Base-by-base conservation (phyloP, 495 filamentous ascomycete genomes). In the Lichina pygmaea region DNA sequence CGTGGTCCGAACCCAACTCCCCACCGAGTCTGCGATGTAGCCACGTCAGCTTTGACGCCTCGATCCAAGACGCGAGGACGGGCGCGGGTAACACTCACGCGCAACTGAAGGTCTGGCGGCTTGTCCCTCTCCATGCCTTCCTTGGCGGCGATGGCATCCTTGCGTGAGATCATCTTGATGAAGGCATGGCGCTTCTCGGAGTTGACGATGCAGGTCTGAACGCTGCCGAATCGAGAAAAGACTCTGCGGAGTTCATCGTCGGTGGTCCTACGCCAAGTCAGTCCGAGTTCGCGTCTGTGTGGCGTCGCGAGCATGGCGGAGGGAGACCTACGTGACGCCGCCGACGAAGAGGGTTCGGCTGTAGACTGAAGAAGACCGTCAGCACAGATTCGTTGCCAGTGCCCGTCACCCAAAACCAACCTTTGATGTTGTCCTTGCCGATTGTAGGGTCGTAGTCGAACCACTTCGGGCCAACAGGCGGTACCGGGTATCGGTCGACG, bases 201-300 rank as follows among this genome's bases (percentile, higher is more conserved):
- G 60, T 95, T 93, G 54, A 94, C 86, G 49, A 99, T 99, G 59
- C 85, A 93, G 9, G 85, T 92, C 54, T 99, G 89, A 1, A 99
- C 91, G 41, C 73, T 59, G 42, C 89, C 89, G 54, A 73, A 93
- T 17, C 70, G 71, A 52, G 63, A 61, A 54, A 99, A 94, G 31
- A 85, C 71, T 30, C 61, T 63, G 17, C 81, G 72, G 42, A 99
- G 64, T 51, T 92, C 82, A 13, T 67, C 62, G 57, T 99, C 89
- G 9, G 79, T 73, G 16, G 74, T 79, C 6, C 78, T 82, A 44
- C 13, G 48, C 40, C 40, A 2, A 33, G 48, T 11, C 36, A 11
- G 36, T 39, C 36, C 10, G 36, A 11, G 2, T 11, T 39, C 36
- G 36, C 6, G 11, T 11, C 13, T 5, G 36, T 6, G 36, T 36